Evolutionary conservation across 192 early-diverging fungal genomes (phyloP).

Genomic region (Coemansia sp.): DNA sequence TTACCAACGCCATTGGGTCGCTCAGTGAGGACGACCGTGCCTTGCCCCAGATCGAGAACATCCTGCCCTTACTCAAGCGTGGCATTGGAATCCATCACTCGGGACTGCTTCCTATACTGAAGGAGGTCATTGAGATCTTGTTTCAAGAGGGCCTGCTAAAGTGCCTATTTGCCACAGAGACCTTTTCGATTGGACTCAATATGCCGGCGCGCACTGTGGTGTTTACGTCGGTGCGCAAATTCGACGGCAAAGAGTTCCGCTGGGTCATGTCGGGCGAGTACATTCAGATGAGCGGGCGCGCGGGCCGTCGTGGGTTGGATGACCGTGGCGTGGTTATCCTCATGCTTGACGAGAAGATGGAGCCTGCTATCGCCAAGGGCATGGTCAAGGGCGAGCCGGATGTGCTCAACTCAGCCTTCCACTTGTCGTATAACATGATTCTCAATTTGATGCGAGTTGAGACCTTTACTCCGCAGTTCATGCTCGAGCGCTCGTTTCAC

Average conservation of each 20-base stretch:
- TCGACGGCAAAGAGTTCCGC: slow-evolving; percentile 83
- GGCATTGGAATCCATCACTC: slow-evolving; percentile 98
- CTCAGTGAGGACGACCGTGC: slow-evolving; percentile 86
- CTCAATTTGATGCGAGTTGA: slow-evolving; percentile 93
- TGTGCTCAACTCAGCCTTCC: slow-evolving; percentile 92
- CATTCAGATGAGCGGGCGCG: slow-evolving; percentile 99
- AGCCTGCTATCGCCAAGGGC: slow-evolving; percentile 82
- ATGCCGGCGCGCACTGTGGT: slow-evolving; percentile 99
- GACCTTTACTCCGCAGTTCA: slow-evolving; percentile 87
- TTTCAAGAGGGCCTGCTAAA: slow-evolving; percentile 97
- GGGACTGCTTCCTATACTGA: slow-evolving; percentile 91
- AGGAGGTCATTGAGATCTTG: slow-evolving; percentile 96
- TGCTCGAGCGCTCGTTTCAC: slow-evolving; percentile 88
- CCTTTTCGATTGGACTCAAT: slow-evolving; percentile 97
- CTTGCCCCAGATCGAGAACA: slow-evolving; percentile 89
- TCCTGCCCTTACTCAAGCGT: slow-evolving; percentile 84
- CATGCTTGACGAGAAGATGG: slow-evolving; percentile 96
- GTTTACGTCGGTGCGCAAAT: slow-evolving; percentile 90
- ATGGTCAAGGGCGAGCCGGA: slow-evolving; percentile 90
- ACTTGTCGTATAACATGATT: slow-evolving; percentile 96
- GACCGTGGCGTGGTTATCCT: slow-evolving; percentile 96
- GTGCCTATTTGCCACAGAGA: slow-evolving; percentile 98
- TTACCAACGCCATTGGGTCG: slow-evolving; percentile 79
- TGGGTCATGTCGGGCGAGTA: slow-evolving; percentile 93
- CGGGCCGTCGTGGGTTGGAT: slow-evolving; percentile 94